These are phyloP conservation scores for Russula olivacea DNA, from an alignment of 768 basidiomycete species.

Conservation along the genomic window DNA sequence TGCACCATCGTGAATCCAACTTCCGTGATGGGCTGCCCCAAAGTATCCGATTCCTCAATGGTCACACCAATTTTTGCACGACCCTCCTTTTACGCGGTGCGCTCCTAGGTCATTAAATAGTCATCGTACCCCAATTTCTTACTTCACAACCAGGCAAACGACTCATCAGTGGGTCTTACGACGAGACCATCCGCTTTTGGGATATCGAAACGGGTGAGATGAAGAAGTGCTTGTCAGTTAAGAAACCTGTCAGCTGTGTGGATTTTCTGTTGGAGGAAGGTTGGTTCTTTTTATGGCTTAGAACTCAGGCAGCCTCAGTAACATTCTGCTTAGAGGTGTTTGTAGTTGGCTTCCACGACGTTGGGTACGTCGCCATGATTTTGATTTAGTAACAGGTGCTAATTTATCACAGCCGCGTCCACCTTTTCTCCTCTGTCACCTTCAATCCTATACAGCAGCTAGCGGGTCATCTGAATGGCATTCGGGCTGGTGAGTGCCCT, in stretches of 20 bases:
- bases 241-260: conserved; percentile 87
- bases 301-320: conserved; percentile 1
- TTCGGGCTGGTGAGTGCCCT: conserved; percentile 47
- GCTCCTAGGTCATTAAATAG: conserved; percentile 5
- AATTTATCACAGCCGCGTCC: conserved; percentile 57
- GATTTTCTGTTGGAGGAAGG: conserved; percentile 81
- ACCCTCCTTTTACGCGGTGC: conserved; percentile 60
- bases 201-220: conserved; percentile 62
- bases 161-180: conserved; percentile 85
- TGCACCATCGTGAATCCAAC: conserved; percentile 84
- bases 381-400: neutral
- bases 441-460: conserved; percentile 81
- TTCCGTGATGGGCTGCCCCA: conserved; percentile 73
- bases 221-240: conserved; percentile 74
- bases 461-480: conserved; percentile 82
- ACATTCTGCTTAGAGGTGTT: conserved; percentile 58
- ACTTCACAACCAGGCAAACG: conserved; percentile 47
- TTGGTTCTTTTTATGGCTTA: conserved; percentile 28
- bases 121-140: neutral
- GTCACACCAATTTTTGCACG: conserved; percentile 86
- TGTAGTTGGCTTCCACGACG: conserved; percentile 88
- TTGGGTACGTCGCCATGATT: conserved; percentile 51
- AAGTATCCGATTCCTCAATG: conserved; percentile 66
- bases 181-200: conserved; percentile 92
- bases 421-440: conserved; percentile 80